Conservation (phyloP, 2,329 filamentous ascomycete genomes). For the Alternaria conjuncta region DNA sequence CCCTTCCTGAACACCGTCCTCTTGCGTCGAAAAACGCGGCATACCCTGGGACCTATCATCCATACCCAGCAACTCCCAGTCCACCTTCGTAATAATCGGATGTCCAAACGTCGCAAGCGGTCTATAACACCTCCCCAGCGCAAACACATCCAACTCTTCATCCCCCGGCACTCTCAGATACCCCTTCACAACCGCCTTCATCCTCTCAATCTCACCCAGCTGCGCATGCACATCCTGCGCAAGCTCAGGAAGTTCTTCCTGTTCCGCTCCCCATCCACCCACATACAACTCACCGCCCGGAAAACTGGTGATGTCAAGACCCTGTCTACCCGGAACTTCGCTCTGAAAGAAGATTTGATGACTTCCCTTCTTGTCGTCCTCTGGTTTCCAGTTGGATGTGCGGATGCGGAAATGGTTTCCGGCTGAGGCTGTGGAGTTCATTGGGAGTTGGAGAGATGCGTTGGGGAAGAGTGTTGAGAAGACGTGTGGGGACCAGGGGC, state of each 20-base stretch:
- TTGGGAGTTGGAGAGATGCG: background rate
- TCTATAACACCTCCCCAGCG: background rate
- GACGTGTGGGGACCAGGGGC: background rate
- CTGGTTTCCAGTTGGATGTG: background rate
- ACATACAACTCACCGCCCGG: background rate
- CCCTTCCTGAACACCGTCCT: rapidly evolving
- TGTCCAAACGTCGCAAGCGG: background rate
- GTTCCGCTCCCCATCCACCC: background rate
- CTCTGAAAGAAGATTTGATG: background rate
- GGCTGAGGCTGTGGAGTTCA: background rate
- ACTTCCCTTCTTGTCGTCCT: background rate
- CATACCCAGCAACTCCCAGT: background rate
- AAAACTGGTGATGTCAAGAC: background rate
- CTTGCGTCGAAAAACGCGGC: background rate
- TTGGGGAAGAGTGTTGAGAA: background rate
- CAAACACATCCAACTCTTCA: background rate
- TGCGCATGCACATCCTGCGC: background rate
- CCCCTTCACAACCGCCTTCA: background rate
- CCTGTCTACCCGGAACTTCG: background rate
- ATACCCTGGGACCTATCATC: background rate
- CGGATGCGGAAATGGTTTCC: background rate
- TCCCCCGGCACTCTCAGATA: background rate
- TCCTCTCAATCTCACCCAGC: background rate
- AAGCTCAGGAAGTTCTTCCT: background rate
- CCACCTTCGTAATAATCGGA: rapidly evolving